These are phyloP conservation scores for Citrus hindsii DNA, from an alignment of 345 rosid species.

Conservation along the genomic window DNA sequence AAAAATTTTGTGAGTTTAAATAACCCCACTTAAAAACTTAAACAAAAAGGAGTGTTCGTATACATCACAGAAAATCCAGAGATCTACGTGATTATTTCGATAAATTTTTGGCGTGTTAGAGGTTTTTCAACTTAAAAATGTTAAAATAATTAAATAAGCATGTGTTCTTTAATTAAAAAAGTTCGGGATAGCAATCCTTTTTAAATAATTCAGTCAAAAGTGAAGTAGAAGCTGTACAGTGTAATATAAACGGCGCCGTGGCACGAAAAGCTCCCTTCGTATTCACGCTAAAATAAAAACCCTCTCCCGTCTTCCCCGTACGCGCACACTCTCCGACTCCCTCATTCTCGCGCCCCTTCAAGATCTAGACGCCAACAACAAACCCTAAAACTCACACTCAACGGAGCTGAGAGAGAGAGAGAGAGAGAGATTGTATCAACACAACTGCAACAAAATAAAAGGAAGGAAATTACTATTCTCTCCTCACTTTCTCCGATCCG, in stretches of 20 bases:
- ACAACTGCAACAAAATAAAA: background rate
- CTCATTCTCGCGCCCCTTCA: slow-evolving; percentile 27
- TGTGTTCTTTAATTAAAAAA: too few species aligned
- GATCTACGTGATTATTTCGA: too few species aligned
- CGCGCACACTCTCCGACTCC: background rate
- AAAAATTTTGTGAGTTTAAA: too few species aligned
- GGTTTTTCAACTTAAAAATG: too few species aligned
- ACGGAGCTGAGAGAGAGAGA: slow-evolving; percentile 23
- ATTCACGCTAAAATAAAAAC: background rate
- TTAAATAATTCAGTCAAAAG: background rate
- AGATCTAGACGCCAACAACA: slow-evolving; percentile 34
- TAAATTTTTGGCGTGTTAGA: too few species aligned
- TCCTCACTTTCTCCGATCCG: slow-evolving; percentile 20
- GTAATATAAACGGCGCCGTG: background rate
- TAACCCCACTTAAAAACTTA: too few species aligned
- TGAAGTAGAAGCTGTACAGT: background rate
- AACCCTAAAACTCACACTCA: slow-evolving; percentile 53
- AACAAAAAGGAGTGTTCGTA: too few species aligned
- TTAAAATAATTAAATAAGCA: too few species aligned
- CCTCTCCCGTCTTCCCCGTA: background rate
- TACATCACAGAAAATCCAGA: rapidly evolving
- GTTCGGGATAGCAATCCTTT: too few species aligned
- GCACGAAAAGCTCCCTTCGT: background rate
- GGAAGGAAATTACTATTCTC: slow-evolving; percentile 10
- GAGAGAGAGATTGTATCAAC: background rate